phyloP scores from a whole-genome alignment of 495 filamentous ascomycete species.

The Penicillium pulvis region DNA sequence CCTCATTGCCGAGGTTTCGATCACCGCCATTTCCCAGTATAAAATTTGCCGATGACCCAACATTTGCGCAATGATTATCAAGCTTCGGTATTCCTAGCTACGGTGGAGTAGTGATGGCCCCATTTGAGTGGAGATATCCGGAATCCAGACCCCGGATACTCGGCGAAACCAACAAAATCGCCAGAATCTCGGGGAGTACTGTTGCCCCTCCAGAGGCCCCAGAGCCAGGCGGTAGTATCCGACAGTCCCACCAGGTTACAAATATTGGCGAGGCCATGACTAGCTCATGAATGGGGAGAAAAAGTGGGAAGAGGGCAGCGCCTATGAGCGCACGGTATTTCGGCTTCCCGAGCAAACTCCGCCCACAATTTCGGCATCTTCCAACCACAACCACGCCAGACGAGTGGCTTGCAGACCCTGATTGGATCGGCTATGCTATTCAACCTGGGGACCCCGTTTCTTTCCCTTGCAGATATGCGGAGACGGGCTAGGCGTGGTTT shows the following conservation, averaged over 20 bases:
- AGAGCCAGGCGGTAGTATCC: not conserved
- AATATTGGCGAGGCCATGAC: not conserved
- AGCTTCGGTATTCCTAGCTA: too few species aligned
- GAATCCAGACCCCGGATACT: not conserved
- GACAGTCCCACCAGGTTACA: not conserved
- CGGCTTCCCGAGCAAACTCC: not conserved
- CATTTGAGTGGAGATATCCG: not conserved
- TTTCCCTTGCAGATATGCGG: not conserved
- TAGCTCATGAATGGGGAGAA: not conserved
- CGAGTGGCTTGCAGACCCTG: not conserved
- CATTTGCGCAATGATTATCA: too few species aligned
- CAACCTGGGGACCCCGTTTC: not conserved
- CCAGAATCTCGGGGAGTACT: not conserved
- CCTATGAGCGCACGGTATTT: not conserved
- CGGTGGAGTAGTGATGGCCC: too few species aligned
- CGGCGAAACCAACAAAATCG: too few species aligned
- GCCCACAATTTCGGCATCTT: not conserved
- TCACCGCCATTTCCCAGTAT: too few species aligned
- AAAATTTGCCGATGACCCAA: too few species aligned
- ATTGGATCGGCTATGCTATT: not conserved
- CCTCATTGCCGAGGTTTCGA: too few species aligned
- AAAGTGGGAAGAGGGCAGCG: not conserved
- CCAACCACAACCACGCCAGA: not conserved
- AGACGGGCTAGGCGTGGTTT: not conserved
- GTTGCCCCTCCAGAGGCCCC: not conserved